phyloP scores from a whole-genome alignment of 306 rosid species.

The Acacia crassicarpa region DNA sequence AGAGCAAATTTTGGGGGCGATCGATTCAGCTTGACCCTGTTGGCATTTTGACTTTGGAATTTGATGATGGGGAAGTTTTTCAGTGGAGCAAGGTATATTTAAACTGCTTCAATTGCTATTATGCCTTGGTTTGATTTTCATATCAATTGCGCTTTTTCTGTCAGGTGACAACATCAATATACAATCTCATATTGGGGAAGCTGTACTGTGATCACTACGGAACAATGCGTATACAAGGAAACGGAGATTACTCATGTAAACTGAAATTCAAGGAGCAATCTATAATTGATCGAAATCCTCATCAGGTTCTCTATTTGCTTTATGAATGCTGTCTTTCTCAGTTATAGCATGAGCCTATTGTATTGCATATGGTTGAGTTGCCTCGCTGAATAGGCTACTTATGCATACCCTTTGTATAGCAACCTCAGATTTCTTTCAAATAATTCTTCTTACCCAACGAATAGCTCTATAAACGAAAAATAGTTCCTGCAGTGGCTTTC shows the following conservation, averaged over 20 bases:
- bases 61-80: conserved; percentile 92
- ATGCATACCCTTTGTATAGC: not conserved
- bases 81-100: conserved; percentile 89
- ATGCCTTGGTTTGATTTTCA: conserved; percentile 9
- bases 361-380: not conserved
- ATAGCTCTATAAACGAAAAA: not conserved
- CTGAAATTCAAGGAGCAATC: conserved; percentile 96
- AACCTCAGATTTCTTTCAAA: not conserved
- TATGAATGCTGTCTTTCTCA: conserved; percentile 9
- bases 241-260: conserved; percentile 69
- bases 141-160: conserved; percentile 34
- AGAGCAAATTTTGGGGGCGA: conserved; percentile 98
- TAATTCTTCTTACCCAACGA: not conserved
- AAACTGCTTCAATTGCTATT: conserved; percentile 24
- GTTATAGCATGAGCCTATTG: not conserved
- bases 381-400: not conserved
- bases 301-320: conserved; percentile 63
- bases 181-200: conserved; percentile 94
- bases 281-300: conserved; percentile 93
- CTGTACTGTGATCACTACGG: conserved; percentile 94
- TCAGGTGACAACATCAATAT: conserved; percentile 94
- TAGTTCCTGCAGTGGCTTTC: not conserved
- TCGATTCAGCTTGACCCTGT: conserved; percentile 97
- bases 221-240: conserved; percentile 88
- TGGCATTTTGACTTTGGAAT: conserved; percentile 81